Base-by-base conservation (phyloP, 2,329 filamentous ascomycete genomes). In the Neofusicoccum sp. region DNA sequence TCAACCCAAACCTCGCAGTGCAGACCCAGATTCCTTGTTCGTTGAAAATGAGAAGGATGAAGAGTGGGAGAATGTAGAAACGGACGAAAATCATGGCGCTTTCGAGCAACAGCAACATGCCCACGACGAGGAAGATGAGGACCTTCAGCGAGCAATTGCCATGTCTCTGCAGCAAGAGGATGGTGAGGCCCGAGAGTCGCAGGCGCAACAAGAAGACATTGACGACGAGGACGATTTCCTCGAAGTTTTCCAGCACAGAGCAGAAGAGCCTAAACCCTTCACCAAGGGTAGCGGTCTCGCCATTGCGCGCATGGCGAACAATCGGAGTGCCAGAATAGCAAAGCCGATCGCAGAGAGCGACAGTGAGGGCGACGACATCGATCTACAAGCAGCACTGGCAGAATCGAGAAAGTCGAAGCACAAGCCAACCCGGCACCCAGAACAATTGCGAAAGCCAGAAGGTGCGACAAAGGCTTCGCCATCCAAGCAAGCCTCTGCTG, bases 91-190 rank as follows among this genome's bases (percentile, higher is more conserved):
- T 7, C 82, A 87, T 33, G 84, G 85, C 0, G 75, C 92, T 1
- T 89, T 89, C 65, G 85, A 83, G 62, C 78, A 79, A 16, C 62
- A 67, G 44, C 68, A 73, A 54, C 76, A 80, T 12, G 6, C 69
- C 78, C 0, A 79, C 79, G 81, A 80, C 12, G 81, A 84, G 14
- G 87, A 91, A 43, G 90, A 93, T 16, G 88, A 91, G 66, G 92
- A 97, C 58, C 81, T 98, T 5, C 87, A 87, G 64, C 85, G 84
- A 65, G 93, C 94, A 11, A 97, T 98, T 71, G 90, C 90, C 1
- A 82, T 98, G 76, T 98, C 94, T 4, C 78, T 98, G 41, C 85
- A 81, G 59, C 70, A 89, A 68, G 88, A 81, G 14, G n/a, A 52
- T 9, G 48, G 28, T n/a, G 83, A 88, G 52, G 34, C 31, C 7